Conservation (phyloP, 352 stramenopile genomes). For the Blastocystis sp. region DNA sequence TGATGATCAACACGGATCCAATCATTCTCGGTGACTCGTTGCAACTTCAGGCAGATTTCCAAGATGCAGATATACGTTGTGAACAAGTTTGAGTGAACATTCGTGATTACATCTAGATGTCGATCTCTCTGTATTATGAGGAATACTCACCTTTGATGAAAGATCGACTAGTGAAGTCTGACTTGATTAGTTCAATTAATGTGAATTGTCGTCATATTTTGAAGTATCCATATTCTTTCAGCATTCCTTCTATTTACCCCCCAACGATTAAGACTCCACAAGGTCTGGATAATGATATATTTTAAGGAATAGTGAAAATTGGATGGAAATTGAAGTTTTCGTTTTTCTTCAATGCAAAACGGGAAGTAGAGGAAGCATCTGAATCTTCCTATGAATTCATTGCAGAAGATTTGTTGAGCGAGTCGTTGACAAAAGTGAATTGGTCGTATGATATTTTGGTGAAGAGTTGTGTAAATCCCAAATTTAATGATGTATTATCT, state of each 20-base stretch:
- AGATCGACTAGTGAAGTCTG: neutral
- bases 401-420: neutral
- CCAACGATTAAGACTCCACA: neutral
- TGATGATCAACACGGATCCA: neutral
- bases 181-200: neutral
- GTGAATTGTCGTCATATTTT: neutral
- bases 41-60: neutral
- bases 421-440: conserved; percentile 30
- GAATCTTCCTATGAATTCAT: conserved; percentile 1
- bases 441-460: conserved; percentile 29
- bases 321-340: conserved; percentile 33
- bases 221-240: conserved; percentile 39
- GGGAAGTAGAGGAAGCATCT: neutral
- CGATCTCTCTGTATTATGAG: conserved; percentile 39
- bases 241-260: conserved; percentile 32
- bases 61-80: conserved; percentile 5
- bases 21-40: neutral
- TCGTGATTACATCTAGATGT: neutral
- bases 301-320: neutral
- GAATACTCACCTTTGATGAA: conserved; percentile 26
- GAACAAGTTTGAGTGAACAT: neutral
- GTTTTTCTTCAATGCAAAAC: conserved; percentile 24
- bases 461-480: conserved; percentile 9
- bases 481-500: neutral
- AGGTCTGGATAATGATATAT: neutral